phyloP scores from a whole-genome alignment of 805 yeast species.

The Debaryomyces tyrocola region DNA sequence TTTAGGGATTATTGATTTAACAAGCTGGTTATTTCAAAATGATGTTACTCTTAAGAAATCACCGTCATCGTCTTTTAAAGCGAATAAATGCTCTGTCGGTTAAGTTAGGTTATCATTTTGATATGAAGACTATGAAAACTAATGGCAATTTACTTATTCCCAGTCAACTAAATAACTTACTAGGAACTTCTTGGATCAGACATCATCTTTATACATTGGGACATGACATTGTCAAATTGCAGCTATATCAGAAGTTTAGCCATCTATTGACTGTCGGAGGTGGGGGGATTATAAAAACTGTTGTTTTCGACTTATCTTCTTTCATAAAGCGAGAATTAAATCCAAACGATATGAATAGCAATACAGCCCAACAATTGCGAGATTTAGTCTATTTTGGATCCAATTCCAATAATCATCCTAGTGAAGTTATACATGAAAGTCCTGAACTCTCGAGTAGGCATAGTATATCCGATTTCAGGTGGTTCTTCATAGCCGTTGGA shows the following conservation, averaged over 20 bases:
- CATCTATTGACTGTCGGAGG: conserved; percentile 26
- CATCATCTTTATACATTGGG: conserved; percentile 37
- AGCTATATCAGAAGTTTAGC: conserved; percentile 32
- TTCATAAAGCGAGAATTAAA: conserved; percentile 29
- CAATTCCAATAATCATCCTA: conserved; percentile 3
- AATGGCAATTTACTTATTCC: background rate
- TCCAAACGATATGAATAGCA: conserved; percentile 10
- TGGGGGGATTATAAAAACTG: conserved; percentile 31
- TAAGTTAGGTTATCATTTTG: background rate
- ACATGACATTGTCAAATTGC: conserved; percentile 31
- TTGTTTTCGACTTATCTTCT: conserved; percentile 33
- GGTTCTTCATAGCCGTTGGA: conserved; percentile 29
- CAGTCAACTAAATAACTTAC: conserved; percentile 4
- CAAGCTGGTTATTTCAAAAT: too few relatives aligned
- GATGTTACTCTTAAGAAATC: too few relatives aligned
- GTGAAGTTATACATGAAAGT: background rate
- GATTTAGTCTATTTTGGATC: conserved; percentile 20
- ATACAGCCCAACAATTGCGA: conserved; percentile 17
- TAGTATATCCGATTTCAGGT: conserved; percentile 12
- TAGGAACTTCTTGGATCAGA: conserved; percentile 25
- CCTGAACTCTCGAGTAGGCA: background rate
- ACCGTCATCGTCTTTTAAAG: too few relatives aligned
- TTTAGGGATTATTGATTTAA: too few relatives aligned
- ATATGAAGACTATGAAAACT: background rate
- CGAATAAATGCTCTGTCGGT: too few relatives aligned